Conservation (phyloP, 805 yeast genomes). For the Sugiyamaella mastotermitis region DNA sequence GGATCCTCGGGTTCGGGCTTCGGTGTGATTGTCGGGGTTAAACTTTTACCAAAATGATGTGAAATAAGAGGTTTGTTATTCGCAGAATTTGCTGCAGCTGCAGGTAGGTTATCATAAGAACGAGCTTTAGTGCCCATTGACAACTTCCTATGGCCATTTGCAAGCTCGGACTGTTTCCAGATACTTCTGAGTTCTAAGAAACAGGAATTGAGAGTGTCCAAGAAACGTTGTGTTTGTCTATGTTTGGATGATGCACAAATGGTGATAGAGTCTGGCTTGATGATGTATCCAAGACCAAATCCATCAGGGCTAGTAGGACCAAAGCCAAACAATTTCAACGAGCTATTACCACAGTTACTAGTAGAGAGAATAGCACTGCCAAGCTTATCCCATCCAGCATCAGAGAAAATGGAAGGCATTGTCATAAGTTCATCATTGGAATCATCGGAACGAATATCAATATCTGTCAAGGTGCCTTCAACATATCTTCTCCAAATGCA, state of each 20-base stretch:
- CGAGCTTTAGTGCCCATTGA: slow-evolving; percentile 18
- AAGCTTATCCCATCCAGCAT: slow-evolving; percentile 80
- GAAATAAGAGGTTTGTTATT: too few relatives aligned
- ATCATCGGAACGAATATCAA: slow-evolving; percentile 29
- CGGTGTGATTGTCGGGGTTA: slow-evolving; percentile 10
- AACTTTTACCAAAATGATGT: slow-evolving; percentile 18
- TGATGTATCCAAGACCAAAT: slow-evolving; percentile 87
- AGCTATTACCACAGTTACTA: slow-evolving; percentile 89
- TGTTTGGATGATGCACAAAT: slow-evolving; percentile 83
- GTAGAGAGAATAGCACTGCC: slow-evolving; percentile 78
- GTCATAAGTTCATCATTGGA: slow-evolving; percentile 16
- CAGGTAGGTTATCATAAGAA: slow-evolving; percentile 16
- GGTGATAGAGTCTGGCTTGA: slow-evolving; percentile 71
- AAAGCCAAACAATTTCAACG: slow-evolving; percentile 79
- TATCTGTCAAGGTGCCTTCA: slow-evolving; percentile 21
- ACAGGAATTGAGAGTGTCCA: slow-evolving; percentile 60
- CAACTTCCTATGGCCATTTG: slow-evolving; percentile 10
- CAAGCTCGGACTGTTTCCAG: slow-evolving; percentile 21
- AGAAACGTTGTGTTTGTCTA: slow-evolving; percentile 76
- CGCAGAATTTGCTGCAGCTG: slow-evolving; percentile 4
- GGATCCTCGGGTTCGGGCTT: slow-evolving; percentile 23
- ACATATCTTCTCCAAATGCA: slow-evolving; percentile 66
- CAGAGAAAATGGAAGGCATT: slow-evolving; percentile 74
- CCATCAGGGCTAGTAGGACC: slow-evolving; percentile 90
- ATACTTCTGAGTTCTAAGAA: slow-evolving; percentile 51